Base-by-base conservation (phyloP, 1,139 yeast species). In the Yamadazyma sp. region DNA sequence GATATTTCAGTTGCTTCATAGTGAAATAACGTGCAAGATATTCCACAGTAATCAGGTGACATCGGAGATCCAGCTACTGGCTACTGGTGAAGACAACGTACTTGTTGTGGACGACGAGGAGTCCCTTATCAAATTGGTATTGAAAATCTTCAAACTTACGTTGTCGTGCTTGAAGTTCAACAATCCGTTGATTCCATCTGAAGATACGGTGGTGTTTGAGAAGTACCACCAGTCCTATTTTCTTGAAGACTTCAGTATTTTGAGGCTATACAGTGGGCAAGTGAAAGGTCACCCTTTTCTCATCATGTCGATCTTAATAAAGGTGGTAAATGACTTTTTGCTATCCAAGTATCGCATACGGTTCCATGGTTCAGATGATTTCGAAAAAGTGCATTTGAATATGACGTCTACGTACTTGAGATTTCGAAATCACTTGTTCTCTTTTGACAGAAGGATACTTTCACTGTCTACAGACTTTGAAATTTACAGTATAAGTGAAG, bases 181-280 rank as follows among this genome's bases (percentile, higher is more conserved):
- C 2, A 43, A 45, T 29, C 46, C 44, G 1, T 32, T 44, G 25
- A 25, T 47, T 2, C 34, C 42, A 2, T 9, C 11, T 3, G 27
- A 33, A 2, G 42, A 41, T 17, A 34, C 21, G 5, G 24, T 12
- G 6, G 44, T 37, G 14, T 33, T 26, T 29, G 43, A 40, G 6
- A 32, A 42, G 24, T 53, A 52, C 34, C 29, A 37, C 24, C 31
- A 43, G 26, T 33, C 44, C 2, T 46, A 46, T 39, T 52, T 33
- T 33, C 34, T 54, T 10, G 68, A 64, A 41, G 67, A 62, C 44
- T 57, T 53, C 37, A 57, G 57, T 35, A 39, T 66, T 10, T 35
- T 61, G 9, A 44, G 67, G 25, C 40, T 64, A 4, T 63, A 63
- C 37, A 42, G 61, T 9, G 60, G 59, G 10, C 43, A 47, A 17